phyloP scores from a whole-genome alignment of 1,139 yeast species.

The Lodderomyces theae region DNA sequence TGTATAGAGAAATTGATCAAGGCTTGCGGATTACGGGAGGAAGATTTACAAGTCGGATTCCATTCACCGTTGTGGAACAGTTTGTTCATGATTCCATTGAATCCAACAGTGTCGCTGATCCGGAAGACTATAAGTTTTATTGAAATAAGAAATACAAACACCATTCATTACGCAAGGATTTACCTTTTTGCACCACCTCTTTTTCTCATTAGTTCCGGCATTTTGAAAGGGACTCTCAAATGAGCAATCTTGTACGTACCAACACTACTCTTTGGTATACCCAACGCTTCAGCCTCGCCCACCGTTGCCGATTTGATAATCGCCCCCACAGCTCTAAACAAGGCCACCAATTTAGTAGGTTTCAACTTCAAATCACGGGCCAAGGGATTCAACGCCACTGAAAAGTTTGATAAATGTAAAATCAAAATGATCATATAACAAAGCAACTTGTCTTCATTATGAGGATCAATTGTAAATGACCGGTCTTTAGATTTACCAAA shows the following conservation, averaged over 20 bases:
- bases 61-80: slow-evolving; percentile 42
- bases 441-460: slow-evolving; percentile 78
- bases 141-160: not conserved
- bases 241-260: slow-evolving; percentile 74
- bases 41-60: slow-evolving; percentile 27
- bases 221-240: slow-evolving; percentile 82
- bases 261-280: slow-evolving; percentile 66
- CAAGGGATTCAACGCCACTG: slow-evolving; percentile 74
- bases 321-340: slow-evolving; percentile 84
- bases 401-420: slow-evolving; percentile 73
- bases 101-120: slow-evolving; percentile 43
- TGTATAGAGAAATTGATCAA: slow-evolving; percentile 22
- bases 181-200: slow-evolving; percentile 17
- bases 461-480: slow-evolving; percentile 78
- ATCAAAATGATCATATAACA: slow-evolving; percentile 73
- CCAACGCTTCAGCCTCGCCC: slow-evolving; percentile 79
- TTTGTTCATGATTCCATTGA: slow-evolving; percentile 46
- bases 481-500: slow-evolving; percentile 74
- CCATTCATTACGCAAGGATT: not conserved
- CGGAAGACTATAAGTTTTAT: slow-evolving; percentile 31
- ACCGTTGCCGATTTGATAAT: slow-evolving; percentile 69
- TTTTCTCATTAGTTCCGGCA: slow-evolving; percentile 80
- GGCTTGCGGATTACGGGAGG: slow-evolving; percentile 17
- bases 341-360: slow-evolving; percentile 65
- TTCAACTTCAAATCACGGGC: slow-evolving; percentile 84